Percentiles rank a stretch among this genome's conserved stretches.
Evolutionary conservation across 768 basidiomycete genomes (phyloP).

Genomic region (Naganishia vishniacii): DNA sequence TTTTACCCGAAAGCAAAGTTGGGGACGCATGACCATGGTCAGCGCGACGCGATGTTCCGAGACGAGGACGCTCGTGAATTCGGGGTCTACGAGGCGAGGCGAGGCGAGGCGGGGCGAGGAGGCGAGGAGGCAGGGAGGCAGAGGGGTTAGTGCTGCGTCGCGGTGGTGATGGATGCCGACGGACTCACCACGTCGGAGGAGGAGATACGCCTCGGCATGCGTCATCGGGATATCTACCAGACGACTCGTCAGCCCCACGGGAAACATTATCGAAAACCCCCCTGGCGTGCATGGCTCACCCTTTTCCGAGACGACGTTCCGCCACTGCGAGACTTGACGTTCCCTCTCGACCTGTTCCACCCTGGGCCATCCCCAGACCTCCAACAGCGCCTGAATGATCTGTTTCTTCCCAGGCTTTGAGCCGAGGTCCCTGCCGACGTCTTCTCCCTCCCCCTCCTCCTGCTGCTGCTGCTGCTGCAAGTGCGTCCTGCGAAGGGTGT

Average conservation of each 20-base stretch:
- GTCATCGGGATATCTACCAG: conserved; percentile 10
- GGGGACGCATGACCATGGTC: conserved; percentile 9
- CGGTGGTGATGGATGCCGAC: too few species aligned
- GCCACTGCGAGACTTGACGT: background rate
- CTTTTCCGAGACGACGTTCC: conserved; percentile 1
- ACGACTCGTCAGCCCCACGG: background rate
- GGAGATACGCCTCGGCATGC: conserved; percentile 11
- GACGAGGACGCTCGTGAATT: background rate
- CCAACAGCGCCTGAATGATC: conserved; percentile 4
- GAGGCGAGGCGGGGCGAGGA: too few species aligned
- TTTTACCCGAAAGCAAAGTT: conserved; percentile 1
- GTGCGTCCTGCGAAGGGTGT: background rate
- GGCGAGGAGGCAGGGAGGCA: too few species aligned
- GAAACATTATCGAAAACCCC: too few species aligned
- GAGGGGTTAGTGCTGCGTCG: too few species aligned
- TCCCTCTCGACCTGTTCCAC: conserved; percentile 10
- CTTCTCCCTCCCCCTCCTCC: too few species aligned
- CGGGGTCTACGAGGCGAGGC: too few species aligned
- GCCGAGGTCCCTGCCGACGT: background rate
- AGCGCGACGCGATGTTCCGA: conserved; percentile 11
- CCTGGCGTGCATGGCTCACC: background rate
- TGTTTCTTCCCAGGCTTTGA: background rate
- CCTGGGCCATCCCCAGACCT: conserved; percentile 5
- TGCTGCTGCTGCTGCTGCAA: too few species aligned
- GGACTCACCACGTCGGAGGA: conserved; percentile 13